Conservation (phyloP, 768 basidiomycete genomes). For the Coprinopsis marcescibilis region DNA sequence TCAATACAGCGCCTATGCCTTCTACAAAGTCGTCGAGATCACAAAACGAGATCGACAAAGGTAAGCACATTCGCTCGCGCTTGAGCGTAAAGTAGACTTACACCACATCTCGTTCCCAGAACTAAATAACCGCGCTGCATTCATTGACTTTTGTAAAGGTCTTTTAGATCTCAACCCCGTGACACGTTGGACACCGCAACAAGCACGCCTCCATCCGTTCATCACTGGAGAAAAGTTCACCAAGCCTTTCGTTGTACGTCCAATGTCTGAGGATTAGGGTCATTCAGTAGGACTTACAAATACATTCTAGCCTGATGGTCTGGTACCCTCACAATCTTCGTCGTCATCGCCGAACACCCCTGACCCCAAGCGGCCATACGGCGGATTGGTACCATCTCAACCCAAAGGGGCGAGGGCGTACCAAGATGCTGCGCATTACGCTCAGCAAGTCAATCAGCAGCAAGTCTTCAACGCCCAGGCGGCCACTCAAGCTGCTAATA, state of each 20-base stretch:
- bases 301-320: slow-evolving; percentile 46
- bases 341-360: slow-evolving; percentile 25
- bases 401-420: slow-evolving; percentile 81
- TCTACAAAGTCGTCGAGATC: slow-evolving; percentile 72
- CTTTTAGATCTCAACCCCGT: slow-evolving; percentile 92
- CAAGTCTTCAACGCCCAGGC: slow-evolving; percentile 87
- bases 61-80: slow-evolving; percentile 31
- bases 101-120: slow-evolving; percentile 41
- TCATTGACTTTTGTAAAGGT: slow-evolving; percentile 97
- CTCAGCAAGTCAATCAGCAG: slow-evolving; percentile 90
- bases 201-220: slow-evolving; percentile 93
- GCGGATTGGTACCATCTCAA: slow-evolving; percentile 87
- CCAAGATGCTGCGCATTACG: slow-evolving; percentile 90
- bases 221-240: slow-evolving; percentile 96
- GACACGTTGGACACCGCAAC: slow-evolving; percentile 95
- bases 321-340: slow-evolving; percentile 26
- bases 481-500: slow-evolving; percentile 63
- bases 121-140: slow-evolving; percentile 87
- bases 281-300: slow-evolving; percentile 3
- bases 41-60: slow-evolving; percentile 85
- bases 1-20: slow-evolving; percentile 93
- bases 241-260: slow-evolving; percentile 74
- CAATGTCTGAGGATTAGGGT: slow-evolving; percentile 7
- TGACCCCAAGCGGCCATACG: slow-evolving; percentile 86
- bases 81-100: not conserved